These are phyloP conservation scores for Aureobasidium subglaciale DNA, from an alignment of 2,329 filamentous ascomycete species.

Conservation along the genomic window DNA sequence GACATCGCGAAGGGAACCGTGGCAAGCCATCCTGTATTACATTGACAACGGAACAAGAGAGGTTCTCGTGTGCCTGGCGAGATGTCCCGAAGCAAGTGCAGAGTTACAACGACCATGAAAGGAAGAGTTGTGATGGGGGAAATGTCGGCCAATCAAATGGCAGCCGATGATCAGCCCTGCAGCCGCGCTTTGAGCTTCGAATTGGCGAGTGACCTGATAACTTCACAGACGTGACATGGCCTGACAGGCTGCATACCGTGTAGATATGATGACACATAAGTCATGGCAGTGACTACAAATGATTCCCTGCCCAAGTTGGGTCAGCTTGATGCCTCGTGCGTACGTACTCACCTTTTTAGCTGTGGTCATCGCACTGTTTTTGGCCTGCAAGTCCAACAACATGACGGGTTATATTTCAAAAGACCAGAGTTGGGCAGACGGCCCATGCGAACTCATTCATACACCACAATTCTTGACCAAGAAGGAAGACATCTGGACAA, in stretches of 20 bases:
- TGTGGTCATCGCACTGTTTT: neutral
- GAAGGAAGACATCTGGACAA: conserved; percentile 10
- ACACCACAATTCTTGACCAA: neutral
- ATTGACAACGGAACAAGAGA: too few relatives aligned
- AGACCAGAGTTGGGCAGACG: neutral
- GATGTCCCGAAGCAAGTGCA: too few relatives aligned
- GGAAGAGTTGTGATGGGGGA: neutral
- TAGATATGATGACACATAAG: neutral
- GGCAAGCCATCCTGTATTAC: too few relatives aligned
- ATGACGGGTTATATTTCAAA: neutral
- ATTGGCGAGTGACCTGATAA: neutral
- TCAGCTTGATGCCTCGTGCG: neutral
- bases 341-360: neutral
- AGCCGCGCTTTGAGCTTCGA: neutral
- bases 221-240: neutral
- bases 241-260: neutral
- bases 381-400: neutral
- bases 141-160: neutral
- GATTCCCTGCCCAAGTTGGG: too few relatives aligned
- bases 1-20: too few relatives aligned
- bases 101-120: too few relatives aligned
- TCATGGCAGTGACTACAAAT: neutral
- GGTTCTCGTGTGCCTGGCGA: too few relatives aligned
- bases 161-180: neutral
- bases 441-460: neutral